Evolutionary conservation across 306 rosid species (phyloP), one percentile per base, ranked within the genome.

Genomic region (Cucumis hystrix): DNA sequence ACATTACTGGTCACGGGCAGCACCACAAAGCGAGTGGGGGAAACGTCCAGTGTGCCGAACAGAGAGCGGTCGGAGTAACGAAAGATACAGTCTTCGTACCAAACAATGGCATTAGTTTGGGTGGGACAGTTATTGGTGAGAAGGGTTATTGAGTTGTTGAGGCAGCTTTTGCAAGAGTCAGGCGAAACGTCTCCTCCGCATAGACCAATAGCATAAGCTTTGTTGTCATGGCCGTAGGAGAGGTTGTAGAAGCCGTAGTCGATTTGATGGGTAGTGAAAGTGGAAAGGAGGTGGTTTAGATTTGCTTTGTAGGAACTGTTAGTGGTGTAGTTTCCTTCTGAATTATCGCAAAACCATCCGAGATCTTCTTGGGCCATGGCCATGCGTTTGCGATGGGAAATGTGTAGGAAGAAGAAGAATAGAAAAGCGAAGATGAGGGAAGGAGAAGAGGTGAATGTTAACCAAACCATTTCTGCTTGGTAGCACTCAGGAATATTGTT

Each of bases 241-340:
- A 79, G 78, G 51, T 80, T 82, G 81, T 79, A 82, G 73, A 86
- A 90, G 51, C 85, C 86, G 52, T 75, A 30, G 56, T 57, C 55
- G 21, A 37, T 76, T 71, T 74, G 20, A 17, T 40, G 67, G 72
- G 83, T 63, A 43, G 79, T 62, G n/a, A 88, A 62, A 64, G 76
- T 74, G 81, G 92, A 75, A 68, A 90, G 83, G 63, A 88, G 88
- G 74, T 74, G 63, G 2, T 83, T 67, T 37, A 88, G 91, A 83
- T 90, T 86, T 72, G 70, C 39, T 2, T 78, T 41, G 79, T 86
- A 88, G 85, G 85, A 43, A 51, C 88, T 80, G 49, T 83, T 77
- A 7, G 75, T 37, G 35, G 87, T 83, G 89, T 52, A 52, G 57
- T 52, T 52, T 5, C 57, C 57, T 52, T 52, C 8, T 5, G 1